phyloP scores from a whole-genome alignment of 805 yeast genomes.

The Barnettozyma wickerhamii region DNA sequence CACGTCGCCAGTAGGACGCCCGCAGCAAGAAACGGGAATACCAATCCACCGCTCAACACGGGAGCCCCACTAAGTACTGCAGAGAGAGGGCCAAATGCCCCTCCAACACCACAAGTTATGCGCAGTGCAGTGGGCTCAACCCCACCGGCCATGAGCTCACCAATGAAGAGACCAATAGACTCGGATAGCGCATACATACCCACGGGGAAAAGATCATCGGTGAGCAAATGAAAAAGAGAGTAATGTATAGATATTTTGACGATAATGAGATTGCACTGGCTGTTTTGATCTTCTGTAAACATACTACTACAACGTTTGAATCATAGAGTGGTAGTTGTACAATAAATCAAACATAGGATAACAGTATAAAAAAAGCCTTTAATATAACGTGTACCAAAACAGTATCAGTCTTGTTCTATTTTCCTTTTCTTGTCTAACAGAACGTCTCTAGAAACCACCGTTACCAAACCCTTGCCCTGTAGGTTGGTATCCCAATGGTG shows the following conservation, averaged over 20 bases:
- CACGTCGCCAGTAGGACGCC: not conserved
- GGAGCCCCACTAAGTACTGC: too few species aligned
- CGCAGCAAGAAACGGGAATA: not conserved
- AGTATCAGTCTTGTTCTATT: too few species aligned
- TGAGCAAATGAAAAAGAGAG: not conserved
- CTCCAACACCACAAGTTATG: not conserved
- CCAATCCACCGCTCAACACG: too few species aligned
- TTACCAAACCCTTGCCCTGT: slow-evolving; percentile 74
- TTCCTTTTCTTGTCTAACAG: too few species aligned
- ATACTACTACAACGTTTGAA: too few species aligned
- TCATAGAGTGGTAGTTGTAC: too few species aligned
- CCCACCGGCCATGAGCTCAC: slow-evolving; percentile 6
- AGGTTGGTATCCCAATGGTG: slow-evolving; percentile 59
- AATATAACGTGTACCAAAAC: not conserved
- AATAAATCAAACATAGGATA: not conserved
- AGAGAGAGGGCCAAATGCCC: not conserved
- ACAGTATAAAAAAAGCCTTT: not conserved
- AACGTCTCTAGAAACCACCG: slow-evolving; percentile 15
- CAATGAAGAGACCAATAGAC: slow-evolving; percentile 14
- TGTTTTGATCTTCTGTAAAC: too few species aligned
- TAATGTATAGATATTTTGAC: not conserved
- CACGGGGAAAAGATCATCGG: slow-evolving; percentile 4
- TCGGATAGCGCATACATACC: slow-evolving; percentile 8
- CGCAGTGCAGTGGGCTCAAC: not conserved
- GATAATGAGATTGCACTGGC: slow-evolving; percentile 1